Evolutionary conservation across 352 stramenopile species (phyloP), one percentile per base, ranked within the genome.

Genomic region (Globisporangium spinosum): DNA sequence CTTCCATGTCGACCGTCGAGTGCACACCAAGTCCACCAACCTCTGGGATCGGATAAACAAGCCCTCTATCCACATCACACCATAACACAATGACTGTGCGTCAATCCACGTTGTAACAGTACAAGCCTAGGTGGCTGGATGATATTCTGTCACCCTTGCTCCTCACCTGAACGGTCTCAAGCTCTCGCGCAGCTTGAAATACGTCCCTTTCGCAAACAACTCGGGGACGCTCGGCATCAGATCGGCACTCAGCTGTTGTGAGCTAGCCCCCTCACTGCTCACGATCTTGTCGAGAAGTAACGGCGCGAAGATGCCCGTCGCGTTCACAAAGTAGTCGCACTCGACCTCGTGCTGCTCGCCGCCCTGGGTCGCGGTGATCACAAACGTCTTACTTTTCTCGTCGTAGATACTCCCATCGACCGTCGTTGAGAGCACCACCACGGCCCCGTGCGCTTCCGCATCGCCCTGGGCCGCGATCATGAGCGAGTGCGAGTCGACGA

Each of bases 1-100:
- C 93, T n/a, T 76, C 72, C 45, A 98, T 70, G 75, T 99, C 56
- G 20, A 99, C 78, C 4, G 97, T 99, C 10, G 96, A 91, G 82
- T 99, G 97, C 0, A 99, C 89, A 38, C 97, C 97, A 12, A 99
- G 83, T 1, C 97, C 97, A 49, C 95, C 96, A 29, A 83, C 68
- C 70, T 99, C 95, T 38, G 97, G 97, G 17, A 99, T 87, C 32
- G 97, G 97, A 76, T 99, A 99, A 54, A 99, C 85, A 25, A 99
- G 85, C 43, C 90, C 87, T 25, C 84, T 92, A 66, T 6, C 45
- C 55, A 58, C 5, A 60, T 35, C 35, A 25, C 38, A 38, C 0
- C 43, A 23, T 2, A 10, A 12, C 2, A 22, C 0, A 51, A 51
- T n/a, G 15, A 20, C 6, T 22, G 6, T 22, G 43, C 10, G 2